phyloP scores from a whole-genome alignment of 1,139 yeast species.

The Schwanniomyces etchellsii region DNA sequence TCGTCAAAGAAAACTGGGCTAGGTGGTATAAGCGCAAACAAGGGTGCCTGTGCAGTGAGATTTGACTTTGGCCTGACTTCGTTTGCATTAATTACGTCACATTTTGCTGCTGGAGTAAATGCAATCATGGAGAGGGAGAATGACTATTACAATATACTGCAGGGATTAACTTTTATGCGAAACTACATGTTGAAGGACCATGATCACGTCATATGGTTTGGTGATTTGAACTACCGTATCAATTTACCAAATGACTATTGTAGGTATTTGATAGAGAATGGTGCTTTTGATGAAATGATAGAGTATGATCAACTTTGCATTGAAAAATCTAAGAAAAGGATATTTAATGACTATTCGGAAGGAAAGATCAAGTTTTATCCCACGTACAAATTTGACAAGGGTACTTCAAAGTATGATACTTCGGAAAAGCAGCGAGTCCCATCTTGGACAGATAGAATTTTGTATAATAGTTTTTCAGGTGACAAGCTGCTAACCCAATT shows the following conservation, averaged over 20 bases:
- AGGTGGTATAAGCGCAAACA: conserved; percentile 89
- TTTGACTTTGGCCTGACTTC: conserved; percentile 72
- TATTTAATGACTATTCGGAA: conserved; percentile 81
- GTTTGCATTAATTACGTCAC: conserved; percentile 83
- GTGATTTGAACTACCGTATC: conserved; percentile 90
- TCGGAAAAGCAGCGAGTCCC: conserved; percentile 92
- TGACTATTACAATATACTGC: conserved; percentile 76
- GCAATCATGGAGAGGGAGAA: conserved; percentile 84
- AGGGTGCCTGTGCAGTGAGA: conserved; percentile 87
- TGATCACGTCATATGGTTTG: conserved; percentile 88
- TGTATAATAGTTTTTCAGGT: conserved; percentile 34
- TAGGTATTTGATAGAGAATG: conserved; percentile 45
- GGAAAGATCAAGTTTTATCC: conserved; percentile 72
- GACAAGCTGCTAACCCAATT: conserved; percentile 53
- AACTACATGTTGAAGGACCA: conserved; percentile 70
- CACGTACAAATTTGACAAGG: conserved; percentile 90
- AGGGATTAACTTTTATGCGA: conserved; percentile 72
- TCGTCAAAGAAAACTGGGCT: conserved; percentile 81
- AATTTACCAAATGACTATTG: conserved; percentile 72
- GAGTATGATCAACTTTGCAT: conserved; percentile 75
- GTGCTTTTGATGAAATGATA: conserved; percentile 47
- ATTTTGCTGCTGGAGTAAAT: conserved; percentile 87
- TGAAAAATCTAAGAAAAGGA: conserved; percentile 71
- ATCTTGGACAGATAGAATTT: conserved; percentile 93
- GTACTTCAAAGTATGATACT: conserved; percentile 76